Evolutionary conservation across 192 early-diverging fungal genomes (phyloP).

Genomic region (Dissophora globulifera): DNA sequence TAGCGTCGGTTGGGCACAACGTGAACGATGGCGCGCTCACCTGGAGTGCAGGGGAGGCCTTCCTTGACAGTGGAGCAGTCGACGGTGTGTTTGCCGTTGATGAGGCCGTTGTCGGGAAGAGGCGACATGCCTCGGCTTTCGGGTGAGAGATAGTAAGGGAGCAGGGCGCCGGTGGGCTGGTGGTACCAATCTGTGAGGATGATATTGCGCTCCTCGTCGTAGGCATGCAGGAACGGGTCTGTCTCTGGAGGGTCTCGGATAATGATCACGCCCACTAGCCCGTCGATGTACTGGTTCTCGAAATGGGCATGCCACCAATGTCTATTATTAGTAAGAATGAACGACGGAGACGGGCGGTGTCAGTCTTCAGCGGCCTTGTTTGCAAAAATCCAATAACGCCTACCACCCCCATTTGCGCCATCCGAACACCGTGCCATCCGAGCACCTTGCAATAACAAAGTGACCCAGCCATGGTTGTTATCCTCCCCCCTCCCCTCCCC

Average conservation of each 20-base stretch:
- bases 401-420: too few species aligned
- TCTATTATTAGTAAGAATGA: constrained; percentile 21
- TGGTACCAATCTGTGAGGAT: constrained; percentile 60
- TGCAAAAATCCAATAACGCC: too few species aligned
- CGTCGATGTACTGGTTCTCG: constrained; percentile 56
- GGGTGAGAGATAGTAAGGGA: constrained; percentile 16
- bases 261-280: constrained; percentile 50
- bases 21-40: constrained; percentile 35
- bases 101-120: constrained; percentile 60
- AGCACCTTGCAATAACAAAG: too few species aligned
- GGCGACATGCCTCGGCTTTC: constrained; percentile 18
- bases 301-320: constrained; percentile 61
- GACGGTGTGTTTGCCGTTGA: constrained; percentile 60
- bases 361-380: too few species aligned
- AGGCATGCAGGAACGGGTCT: constrained; percentile 41
- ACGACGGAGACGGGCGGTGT: not conserved
- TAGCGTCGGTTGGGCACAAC: constrained; percentile 54
- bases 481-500: too few species aligned
- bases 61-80: constrained; percentile 44
- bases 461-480: too few species aligned
- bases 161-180: constrained; percentile 19
- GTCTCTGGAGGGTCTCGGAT: constrained; percentile 52
- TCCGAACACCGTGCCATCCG: too few species aligned
- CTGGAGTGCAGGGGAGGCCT: constrained; percentile 19
- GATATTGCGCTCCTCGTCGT: constrained; percentile 56